These are phyloP conservation scores for Talaromyces pinophilus DNA, from an alignment of 2,329 filamentous ascomycete species.

Conservation along the genomic window DNA sequence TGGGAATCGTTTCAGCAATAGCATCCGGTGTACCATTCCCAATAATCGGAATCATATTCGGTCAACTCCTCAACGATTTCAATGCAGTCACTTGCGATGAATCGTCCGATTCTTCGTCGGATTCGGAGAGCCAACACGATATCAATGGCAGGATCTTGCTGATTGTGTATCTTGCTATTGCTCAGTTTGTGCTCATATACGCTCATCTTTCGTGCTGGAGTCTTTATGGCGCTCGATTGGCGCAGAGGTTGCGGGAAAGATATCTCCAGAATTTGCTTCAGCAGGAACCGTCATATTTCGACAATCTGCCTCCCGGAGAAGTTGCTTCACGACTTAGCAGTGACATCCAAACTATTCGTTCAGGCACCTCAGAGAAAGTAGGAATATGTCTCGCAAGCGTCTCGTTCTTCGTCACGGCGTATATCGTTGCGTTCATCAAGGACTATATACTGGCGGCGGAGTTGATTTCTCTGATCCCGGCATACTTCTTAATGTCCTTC, in stretches of 20 bases:
- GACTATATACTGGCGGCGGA: constrained; percentile 64
- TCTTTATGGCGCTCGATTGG: constrained; percentile 63
- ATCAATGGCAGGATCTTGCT: constrained; percentile 56
- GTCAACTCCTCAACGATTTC: constrained; percentile 43
- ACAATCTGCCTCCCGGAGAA: constrained; percentile 63
- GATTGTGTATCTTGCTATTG: constrained; percentile 65
- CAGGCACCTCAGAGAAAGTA: constrained; percentile 70
- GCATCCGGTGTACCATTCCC: constrained; percentile 43
- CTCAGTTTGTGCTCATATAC: constrained; percentile 65
- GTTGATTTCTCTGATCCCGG: constrained; percentile 61
- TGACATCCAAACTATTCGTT: constrained; percentile 67
- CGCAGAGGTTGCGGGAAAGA: constrained; percentile 61
- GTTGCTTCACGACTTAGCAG: constrained; percentile 64
- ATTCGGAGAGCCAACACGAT: constrained; percentile 16
- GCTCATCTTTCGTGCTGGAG: constrained; percentile 65
- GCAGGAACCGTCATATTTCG: constrained; percentile 66
- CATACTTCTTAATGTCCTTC: constrained; percentile 35
- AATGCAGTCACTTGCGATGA: constrained; percentile 35
- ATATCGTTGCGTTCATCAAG: constrained; percentile 67
- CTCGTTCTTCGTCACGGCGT: constrained; percentile 68
- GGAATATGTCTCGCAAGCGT: constrained; percentile 63
- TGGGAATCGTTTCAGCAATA: constrained; percentile 34
- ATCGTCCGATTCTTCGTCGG: neutral
- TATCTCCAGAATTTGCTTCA: constrained; percentile 61
- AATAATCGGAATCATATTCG: constrained; percentile 43